phyloP scores from a whole-genome alignment of 2,329 filamentous ascomycete species.

The Parascedosporium putredinis region DNA sequence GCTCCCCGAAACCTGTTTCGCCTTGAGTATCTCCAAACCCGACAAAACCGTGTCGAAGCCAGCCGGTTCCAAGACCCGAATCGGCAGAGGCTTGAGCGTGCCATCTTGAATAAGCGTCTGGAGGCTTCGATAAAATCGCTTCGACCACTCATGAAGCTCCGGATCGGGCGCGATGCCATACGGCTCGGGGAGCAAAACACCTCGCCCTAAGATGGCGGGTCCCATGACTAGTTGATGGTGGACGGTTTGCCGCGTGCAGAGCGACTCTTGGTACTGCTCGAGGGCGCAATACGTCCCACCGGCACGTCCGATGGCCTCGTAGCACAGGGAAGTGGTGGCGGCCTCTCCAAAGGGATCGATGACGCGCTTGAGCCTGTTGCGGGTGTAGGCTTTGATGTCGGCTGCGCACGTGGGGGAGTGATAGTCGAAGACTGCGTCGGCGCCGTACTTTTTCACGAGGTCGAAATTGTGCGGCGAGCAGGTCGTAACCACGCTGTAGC shows the following conservation, averaged over 20 bases:
- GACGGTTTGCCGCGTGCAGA: slow-evolving; percentile 12
- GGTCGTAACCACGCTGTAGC: slow-evolving; percentile 25
- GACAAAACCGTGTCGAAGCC: slow-evolving; percentile 3
- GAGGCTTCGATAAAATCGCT: slow-evolving; percentile 7
- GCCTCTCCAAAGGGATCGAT: slow-evolving; percentile 4
- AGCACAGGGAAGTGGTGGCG: slow-evolving; percentile 3
- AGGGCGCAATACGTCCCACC: slow-evolving; percentile 28
- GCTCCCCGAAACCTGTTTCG: slow-evolving; percentile 3
- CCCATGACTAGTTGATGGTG: slow-evolving; percentile 19
- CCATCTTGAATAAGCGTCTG: slow-evolving; percentile 11
- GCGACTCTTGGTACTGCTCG: slow-evolving; percentile 20
- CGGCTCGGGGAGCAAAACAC: slow-evolving; percentile 13
- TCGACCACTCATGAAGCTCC: slow-evolving; percentile 8
- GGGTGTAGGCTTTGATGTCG: slow-evolving; percentile 17
- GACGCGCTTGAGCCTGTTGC: slow-evolving; percentile 12
- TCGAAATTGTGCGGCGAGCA: slow-evolving; percentile 27
- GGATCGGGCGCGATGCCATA: slow-evolving; percentile 12
- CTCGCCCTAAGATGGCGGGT: slow-evolving; percentile 17
- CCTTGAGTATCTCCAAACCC: slow-evolving; percentile 3
- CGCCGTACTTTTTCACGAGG: slow-evolving; percentile 31
- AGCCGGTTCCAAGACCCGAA: slow-evolving; percentile 7
- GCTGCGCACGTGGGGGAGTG: slow-evolving; percentile 13
- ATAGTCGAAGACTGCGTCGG: slow-evolving; percentile 37
- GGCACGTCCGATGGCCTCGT: slow-evolving; percentile 15
- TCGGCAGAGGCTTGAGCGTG: slow-evolving; percentile 11